Evolutionary conservation across 768 basidiomycete species (phyloP).

Genomic region (Lentinula boryana): DNA sequence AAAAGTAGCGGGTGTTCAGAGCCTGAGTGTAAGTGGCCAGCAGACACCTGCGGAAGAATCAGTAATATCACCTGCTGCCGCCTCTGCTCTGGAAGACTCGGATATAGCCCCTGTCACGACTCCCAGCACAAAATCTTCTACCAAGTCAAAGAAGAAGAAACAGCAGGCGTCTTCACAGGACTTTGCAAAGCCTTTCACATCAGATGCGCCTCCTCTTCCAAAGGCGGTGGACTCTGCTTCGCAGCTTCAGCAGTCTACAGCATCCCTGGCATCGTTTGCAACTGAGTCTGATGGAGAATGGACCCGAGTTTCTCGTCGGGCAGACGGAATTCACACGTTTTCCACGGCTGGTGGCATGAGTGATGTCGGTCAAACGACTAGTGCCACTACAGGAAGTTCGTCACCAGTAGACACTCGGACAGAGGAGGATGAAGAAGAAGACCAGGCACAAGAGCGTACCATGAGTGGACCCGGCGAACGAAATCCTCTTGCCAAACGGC

Average conservation of each 20-base stretch:
- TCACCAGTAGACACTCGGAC: constrained; percentile 6
- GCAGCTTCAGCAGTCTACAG: constrained; percentile 4
- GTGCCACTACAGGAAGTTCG: constrained; percentile 1
- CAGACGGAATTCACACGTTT: background rate
- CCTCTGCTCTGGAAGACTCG: background rate
- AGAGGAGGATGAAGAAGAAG: constrained; percentile 2
- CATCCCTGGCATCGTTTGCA: background rate
- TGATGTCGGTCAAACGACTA: constrained; percentile 1
- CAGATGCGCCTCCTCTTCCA: background rate
- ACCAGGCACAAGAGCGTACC: constrained; percentile 18
- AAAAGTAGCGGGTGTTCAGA: background rate
- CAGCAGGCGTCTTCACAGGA: background rate
- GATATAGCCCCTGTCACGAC: background rate
- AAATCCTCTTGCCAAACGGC: constrained; percentile 49
- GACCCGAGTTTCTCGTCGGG: background rate
- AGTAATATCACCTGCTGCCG: background rate
- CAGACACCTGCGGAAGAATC: background rate
- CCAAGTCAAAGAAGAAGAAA: constrained; percentile 3
- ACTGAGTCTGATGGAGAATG: constrained; percentile 6
- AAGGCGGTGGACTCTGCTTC: constrained; percentile 2
- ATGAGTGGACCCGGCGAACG: background rate
- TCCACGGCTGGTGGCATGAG: background rate
- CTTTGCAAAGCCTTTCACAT: background rate
- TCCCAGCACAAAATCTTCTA: background rate
- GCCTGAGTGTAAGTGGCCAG: background rate